phyloP scores from a whole-genome alignment of 352 stramenopile genomes.

The Phytophthora colocasiae region DNA sequence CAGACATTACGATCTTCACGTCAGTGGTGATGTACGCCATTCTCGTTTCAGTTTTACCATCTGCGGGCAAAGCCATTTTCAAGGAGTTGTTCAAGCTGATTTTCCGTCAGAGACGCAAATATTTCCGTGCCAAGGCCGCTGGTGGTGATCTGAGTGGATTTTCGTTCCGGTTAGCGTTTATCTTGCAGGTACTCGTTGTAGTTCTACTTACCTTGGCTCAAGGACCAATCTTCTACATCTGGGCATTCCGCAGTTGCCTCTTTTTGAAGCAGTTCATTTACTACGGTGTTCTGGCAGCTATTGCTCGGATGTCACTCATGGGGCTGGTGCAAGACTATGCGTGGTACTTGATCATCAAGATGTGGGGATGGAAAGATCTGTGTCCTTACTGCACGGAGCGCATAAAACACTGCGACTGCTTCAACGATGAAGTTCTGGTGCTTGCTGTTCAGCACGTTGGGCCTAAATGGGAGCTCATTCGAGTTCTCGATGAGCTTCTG shows the following conservation, averaged over 20 bases:
- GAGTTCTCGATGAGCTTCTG: slow-evolving; percentile 54
- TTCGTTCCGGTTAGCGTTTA: slow-evolving; percentile 68
- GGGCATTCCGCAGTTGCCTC: slow-evolving; percentile 59
- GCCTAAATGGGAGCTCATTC: slow-evolving; percentile 75
- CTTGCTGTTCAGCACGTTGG: slow-evolving; percentile 62
- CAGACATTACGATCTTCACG: slow-evolving; percentile 45
- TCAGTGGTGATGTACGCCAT: slow-evolving; percentile 63
- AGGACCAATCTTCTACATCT: slow-evolving; percentile 73
- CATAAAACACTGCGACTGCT: slow-evolving; percentile 72
- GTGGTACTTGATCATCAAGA: slow-evolving; percentile 70
- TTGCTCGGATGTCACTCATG: slow-evolving; percentile 66
- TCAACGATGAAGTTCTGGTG: slow-evolving; percentile 74
- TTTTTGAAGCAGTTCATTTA: slow-evolving; percentile 74
- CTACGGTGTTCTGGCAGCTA: slow-evolving; percentile 58
- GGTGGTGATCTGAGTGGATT: slow-evolving; percentile 53
- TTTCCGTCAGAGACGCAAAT: slow-evolving; percentile 74
- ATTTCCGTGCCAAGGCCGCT: slow-evolving; percentile 56
- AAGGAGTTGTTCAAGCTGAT: slow-evolving; percentile 87
- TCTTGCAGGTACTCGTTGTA: slow-evolving; percentile 58
- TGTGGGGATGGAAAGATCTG: slow-evolving; percentile 67
- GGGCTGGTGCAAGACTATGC: slow-evolving; percentile 53
- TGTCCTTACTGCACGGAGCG: slow-evolving; percentile 77
- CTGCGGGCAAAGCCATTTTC: slow-evolving; percentile 71
- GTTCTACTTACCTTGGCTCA: slow-evolving; percentile 64
- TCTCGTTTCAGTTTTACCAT: slow-evolving; percentile 55